phyloP scores from a whole-genome alignment of 768 basidiomycete species.

The Lactifluus echinatus region DNA sequence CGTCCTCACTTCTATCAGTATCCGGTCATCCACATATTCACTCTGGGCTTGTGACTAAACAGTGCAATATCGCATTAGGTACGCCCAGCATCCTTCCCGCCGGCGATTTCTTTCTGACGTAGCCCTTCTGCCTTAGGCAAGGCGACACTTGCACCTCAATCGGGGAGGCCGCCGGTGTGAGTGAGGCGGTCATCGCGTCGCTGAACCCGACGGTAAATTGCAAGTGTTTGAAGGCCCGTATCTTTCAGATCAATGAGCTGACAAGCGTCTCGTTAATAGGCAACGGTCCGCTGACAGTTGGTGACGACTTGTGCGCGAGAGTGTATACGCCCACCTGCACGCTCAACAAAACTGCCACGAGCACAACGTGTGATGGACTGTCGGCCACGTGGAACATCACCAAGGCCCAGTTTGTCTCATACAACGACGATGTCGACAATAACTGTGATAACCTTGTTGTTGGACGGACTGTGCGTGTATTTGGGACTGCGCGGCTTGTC shows the following conservation, averaged over 20 bases:
- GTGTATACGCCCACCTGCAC: slow-evolving; percentile 1
- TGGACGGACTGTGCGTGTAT: slow-evolving; percentile 3
- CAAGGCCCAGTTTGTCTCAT: not conserved
- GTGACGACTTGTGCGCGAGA: not conserved
- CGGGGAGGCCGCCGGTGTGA: not conserved
- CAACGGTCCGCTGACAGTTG: not conserved
- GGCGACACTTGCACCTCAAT: not conserved
- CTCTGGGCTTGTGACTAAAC: not conserved
- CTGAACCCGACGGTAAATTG: slow-evolving; percentile 7
- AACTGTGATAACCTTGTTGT: slow-evolving; percentile 1
- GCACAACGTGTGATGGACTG: not conserved
- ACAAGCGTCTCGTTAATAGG: not conserved
- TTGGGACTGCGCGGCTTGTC: not conserved
- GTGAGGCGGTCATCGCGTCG: not conserved
- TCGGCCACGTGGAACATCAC: not conserved
- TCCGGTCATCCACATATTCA: not conserved
- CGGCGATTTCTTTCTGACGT: not conserved
- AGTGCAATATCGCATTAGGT: not conserved
- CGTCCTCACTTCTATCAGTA: not conserved
- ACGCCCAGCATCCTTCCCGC: not conserved
- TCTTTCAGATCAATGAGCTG: not conserved
- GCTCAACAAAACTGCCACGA: slow-evolving; percentile 9
- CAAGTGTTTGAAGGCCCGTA: not conserved
- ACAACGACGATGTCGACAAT: slow-evolving; percentile 7
- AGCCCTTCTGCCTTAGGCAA: not conserved